These are phyloP conservation scores for Eucalyptus brandiana DNA, from an alignment of 345 rosid genomes.

Conservation along the genomic window DNA sequence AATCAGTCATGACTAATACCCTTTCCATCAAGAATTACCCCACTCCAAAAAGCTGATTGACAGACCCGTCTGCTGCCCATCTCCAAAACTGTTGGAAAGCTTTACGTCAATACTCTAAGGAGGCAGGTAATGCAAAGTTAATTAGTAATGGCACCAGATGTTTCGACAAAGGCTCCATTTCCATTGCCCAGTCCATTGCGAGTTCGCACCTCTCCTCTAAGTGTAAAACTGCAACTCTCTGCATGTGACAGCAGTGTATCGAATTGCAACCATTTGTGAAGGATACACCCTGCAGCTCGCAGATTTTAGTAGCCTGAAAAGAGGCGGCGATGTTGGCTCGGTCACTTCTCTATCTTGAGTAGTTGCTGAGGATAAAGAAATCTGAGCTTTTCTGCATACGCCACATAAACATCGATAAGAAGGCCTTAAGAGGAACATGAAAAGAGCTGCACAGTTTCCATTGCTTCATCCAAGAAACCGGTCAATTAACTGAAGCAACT, in stretches of 20 bases:
- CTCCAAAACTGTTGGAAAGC: background rate
- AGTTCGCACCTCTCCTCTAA: conserved; percentile 89
- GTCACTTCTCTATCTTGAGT: conserved; percentile 46
- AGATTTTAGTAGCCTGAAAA: conserved; percentile 47
- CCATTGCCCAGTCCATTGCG: conserved; percentile 83
- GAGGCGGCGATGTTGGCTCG: conserved; percentile 93
- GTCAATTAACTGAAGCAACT: background rate
- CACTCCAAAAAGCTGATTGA: too few species aligned
- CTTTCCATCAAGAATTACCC: too few species aligned
- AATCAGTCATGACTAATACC: too few species aligned
- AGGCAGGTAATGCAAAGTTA: background rate
- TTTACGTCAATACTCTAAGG: background rate
- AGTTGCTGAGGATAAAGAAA: conserved; percentile 59
- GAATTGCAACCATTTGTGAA: too few species aligned
- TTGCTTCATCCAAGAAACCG: background rate
- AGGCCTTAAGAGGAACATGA: background rate
- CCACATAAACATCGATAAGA: background rate
- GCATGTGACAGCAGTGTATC: background rate
- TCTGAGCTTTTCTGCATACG: conserved; percentile 45
- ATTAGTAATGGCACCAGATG: conserved; percentile 35
- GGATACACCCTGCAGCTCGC: background rate
- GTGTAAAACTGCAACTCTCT: conserved; percentile 92
- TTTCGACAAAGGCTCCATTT: conserved; percentile 71
- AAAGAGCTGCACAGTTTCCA: background rate
- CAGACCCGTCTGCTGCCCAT: too few species aligned